Percentiles rank a stretch among this genome's conserved stretches.
Evolutionary conservation across 345 rosid genomes (phyloP).

Genomic region (Populus alba): DNA sequence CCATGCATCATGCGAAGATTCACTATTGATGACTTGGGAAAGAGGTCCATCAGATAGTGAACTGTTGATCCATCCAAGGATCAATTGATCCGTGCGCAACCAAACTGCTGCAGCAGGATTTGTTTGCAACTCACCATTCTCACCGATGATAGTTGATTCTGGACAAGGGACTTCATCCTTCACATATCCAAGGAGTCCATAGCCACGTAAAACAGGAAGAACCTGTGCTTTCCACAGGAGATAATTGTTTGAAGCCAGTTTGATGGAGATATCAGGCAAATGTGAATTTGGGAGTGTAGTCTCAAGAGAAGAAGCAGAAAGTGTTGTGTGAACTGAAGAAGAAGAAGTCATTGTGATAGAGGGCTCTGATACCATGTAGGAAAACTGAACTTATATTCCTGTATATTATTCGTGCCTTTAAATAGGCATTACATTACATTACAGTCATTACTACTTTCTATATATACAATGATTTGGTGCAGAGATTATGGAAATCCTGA

Average conservation of each 20-base stretch:
- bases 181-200: neutral
- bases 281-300: neutral
- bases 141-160: neutral
- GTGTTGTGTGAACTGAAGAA: too few species aligned
- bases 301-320: neutral
- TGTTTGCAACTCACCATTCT: neutral
- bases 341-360: too few species aligned
- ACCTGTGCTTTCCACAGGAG: neutral
- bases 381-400: too few species aligned
- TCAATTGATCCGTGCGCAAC: neutral
- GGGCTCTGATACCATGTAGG: too few species aligned
- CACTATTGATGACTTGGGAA: neutral
- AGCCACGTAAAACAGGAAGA: neutral
- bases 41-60: neutral
- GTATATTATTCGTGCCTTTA: too few species aligned
- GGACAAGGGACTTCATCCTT: neutral
- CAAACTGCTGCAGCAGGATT: neutral
- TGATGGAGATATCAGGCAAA: neutral
- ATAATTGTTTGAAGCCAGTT: neutral
- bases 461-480: too few species aligned
- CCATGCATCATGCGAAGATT: neutral
- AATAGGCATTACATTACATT: too few species aligned
- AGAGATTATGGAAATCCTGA: too few species aligned
- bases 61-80: neutral
- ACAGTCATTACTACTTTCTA: too few species aligned